Evolutionary conservation across 345 rosid genomes (phyloP).

Genomic region (Erysimum cheiranthoides): DNA sequence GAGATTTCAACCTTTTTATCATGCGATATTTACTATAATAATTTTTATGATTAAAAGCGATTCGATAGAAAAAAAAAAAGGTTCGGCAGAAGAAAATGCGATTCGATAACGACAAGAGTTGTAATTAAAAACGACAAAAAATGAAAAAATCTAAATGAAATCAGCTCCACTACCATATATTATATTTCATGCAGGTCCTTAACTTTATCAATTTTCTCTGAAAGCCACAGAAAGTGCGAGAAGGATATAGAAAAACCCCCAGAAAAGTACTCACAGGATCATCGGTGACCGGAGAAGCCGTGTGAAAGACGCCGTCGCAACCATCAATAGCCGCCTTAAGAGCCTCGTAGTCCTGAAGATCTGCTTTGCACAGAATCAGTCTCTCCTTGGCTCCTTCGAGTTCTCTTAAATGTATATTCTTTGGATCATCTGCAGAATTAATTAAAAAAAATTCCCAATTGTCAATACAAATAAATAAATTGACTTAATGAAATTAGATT

Average conservation of each 20-base stretch:
- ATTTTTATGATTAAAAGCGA: not conserved
- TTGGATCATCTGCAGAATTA: constrained; percentile 70
- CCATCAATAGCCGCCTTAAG: constrained; percentile 73
- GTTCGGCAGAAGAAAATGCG: too few species aligned
- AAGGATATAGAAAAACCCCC: not conserved
- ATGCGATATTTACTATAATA: not conserved
- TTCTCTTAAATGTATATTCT: constrained; percentile 83
- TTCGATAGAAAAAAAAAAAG: not conserved
- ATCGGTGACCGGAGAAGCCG: constrained; percentile 97
- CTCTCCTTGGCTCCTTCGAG: constrained; percentile 93
- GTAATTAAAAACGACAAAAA: not conserved
- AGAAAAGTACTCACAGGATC: constrained; percentile 73
- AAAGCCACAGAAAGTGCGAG: constrained; percentile 23
- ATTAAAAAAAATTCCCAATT: not conserved
- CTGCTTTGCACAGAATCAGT: constrained; percentile 68
- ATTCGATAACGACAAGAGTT: constrained; percentile 1
- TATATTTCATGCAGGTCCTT: constrained; percentile 6
- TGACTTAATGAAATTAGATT: not conserved
- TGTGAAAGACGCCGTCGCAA: constrained; percentile 92
- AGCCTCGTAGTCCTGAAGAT: constrained; percentile 75
- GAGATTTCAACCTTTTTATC: not conserved
- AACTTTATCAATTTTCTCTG: not conserved
- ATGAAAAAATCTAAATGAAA: constrained; percentile 12
- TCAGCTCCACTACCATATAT: constrained; percentile 26
- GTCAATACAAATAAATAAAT: not conserved